Evolutionary conservation across 768 basidiomycete genomes (phyloP), one percentile per base, ranked within the genome.

Genomic region (Guyanaporus albipodus): DNA sequence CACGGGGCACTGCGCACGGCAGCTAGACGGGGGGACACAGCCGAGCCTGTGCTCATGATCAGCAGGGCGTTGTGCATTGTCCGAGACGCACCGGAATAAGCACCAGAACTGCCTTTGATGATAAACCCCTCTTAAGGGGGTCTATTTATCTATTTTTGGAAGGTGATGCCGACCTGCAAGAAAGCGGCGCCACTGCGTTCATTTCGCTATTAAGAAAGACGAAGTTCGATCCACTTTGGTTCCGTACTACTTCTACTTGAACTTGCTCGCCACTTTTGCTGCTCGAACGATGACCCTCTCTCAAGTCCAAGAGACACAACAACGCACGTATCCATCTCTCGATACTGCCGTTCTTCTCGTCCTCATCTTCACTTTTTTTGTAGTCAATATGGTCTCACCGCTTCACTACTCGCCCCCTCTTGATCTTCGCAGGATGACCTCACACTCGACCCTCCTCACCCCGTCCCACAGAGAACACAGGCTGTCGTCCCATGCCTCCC

Each of bases 391-490:
- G 41, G 42, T 49, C 35, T 39, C 49, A 8, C 55, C 49, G 9
- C 46, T 48, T 8, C 62, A 55, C 38, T 28, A 54, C 53, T 63
- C 71, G 22, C 63, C 71, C 46, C 64, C 71, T 43, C 60, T 68
- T 39, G 78, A 80, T 58, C 69, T 80, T 38, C 75, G 79, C 35
- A 77, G 76, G 58, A 78, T 82, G 67, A 77, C 76, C 17, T 80
- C 79, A 22, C 67, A 68, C 24, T 67, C 64, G 23, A 64, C 70
- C 11, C 65, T 70, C 37, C 71, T 82, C 47, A 68, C 63, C 39
- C 57, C 71, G 42, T 62, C 73, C 21, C 59, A 67, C 43, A 63
- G 70, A 50, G 60, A 67, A 40, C 67, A 69, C 45, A 67, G 67
- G 24, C 66, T 73, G 2, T 73, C 73, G 1, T 67, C 70, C 15